Conservation (phyloP, 257 asterid species). For the Primulina huaijiensis region DNA sequence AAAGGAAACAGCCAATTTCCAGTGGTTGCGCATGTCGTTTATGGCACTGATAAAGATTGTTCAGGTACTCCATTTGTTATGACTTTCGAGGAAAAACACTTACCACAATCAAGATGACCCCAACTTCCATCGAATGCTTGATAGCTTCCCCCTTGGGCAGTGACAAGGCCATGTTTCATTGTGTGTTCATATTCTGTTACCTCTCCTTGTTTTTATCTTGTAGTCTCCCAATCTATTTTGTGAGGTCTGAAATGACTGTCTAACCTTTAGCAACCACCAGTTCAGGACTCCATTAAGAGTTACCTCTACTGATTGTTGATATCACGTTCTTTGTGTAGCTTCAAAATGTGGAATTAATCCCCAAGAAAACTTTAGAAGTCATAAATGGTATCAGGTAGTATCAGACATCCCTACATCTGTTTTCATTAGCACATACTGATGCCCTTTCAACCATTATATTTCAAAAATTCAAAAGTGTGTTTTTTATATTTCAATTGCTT, state of each 20-base stretch:
- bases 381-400: slow-evolving; percentile 57
- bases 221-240: too few relatives aligned
- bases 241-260: too few relatives aligned
- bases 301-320: slow-evolving; percentile 18
- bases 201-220: too few relatives aligned
- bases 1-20: slow-evolving; percentile 55
- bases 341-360: slow-evolving; percentile 66
- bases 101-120: slow-evolving; percentile 9
- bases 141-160: background rate
- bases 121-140: slow-evolving; percentile 8
- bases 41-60: slow-evolving; percentile 72
- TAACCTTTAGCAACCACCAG: too few relatives aligned
- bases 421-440: slow-evolving; percentile 9
- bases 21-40: slow-evolving; percentile 67
- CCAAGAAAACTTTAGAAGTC: slow-evolving; percentile 65
- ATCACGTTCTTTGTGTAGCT: slow-evolving; percentile 43
- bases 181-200: slow-evolving; percentile 10
- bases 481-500: slow-evolving; percentile 20
- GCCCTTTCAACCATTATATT: slow-evolving; percentile 10
- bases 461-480: slow-evolving; percentile 13
- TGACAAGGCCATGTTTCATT: slow-evolving; percentile 14
- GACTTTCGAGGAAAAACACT: slow-evolving; percentile 7
- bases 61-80: slow-evolving; percentile 54
- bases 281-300: background rate
- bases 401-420: slow-evolving; percentile 8